A percentile compares a stretch with the other conserved stretches of the same genome.
Conservation (phyloP, 352 stramenopile species). For the Pythium apleroticum region DNA sequence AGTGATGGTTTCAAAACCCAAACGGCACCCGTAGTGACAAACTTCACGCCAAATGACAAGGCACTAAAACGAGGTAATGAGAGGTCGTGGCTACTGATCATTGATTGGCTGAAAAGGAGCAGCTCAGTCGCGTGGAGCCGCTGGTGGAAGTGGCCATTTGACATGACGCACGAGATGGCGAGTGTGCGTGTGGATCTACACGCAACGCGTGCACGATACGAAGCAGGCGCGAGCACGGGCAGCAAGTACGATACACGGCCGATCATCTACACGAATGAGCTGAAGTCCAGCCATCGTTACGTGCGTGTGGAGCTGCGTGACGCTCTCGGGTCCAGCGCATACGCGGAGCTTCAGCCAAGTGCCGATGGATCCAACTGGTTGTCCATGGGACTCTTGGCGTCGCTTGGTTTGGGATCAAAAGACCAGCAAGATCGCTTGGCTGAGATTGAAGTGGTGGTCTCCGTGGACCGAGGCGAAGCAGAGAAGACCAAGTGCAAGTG, state of each 20-base stretch:
- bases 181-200: conserved; percentile 18
- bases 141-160: neutral
- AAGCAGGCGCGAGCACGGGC: conserved; percentile 13
- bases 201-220: conserved; percentile 9
- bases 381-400: conserved; percentile 17
- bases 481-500: conserved; percentile 34
- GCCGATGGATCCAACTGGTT: conserved; percentile 16
- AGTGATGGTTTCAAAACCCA: conserved; percentile 17
- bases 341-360: conserved; percentile 16
- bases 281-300: conserved; percentile 22
- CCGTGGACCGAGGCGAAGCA: neutral
- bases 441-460: conserved; percentile 8
- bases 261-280: conserved; percentile 21
- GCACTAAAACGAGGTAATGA: conserved; percentile 8
- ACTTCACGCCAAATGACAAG: neutral
- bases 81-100: neutral
- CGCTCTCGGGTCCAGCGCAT: neutral
- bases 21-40: conserved; percentile 5
- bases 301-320: conserved; percentile 19
- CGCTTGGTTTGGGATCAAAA: neutral
- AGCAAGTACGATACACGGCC: conserved; percentile 12
- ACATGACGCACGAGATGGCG: conserved; percentile 9
- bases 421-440: neutral
- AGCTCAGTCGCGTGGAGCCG: neutral
- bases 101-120: conserved; percentile 11